Conservation (phyloP, 2,329 filamentous ascomycete species). For the Fusarium staphyleae region DNA sequence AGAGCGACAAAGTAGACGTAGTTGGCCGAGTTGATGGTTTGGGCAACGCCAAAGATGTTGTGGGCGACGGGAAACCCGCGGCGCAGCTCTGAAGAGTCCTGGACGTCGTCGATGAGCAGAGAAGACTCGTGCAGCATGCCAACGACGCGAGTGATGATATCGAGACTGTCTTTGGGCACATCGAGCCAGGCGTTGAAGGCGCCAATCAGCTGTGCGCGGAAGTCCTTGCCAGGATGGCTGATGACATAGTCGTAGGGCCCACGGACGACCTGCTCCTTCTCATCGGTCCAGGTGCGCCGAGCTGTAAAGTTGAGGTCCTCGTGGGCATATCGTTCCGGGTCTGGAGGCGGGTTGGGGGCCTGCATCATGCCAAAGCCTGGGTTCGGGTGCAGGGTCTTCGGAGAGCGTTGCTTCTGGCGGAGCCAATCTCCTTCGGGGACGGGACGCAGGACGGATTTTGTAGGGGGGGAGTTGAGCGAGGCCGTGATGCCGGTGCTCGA, state of each 20-base stretch:
- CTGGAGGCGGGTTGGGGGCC: constrained; percentile 51
- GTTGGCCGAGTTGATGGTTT: constrained; percentile 91
- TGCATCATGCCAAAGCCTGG: constrained; percentile 42
- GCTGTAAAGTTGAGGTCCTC: constrained; percentile 62
- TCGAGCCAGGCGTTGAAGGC: constrained; percentile 84
- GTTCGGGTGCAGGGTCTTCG: constrained; percentile 15
- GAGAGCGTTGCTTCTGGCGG: constrained; percentile 47
- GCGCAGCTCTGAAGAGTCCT: constrained; percentile 79
- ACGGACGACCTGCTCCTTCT: constrained; percentile 79
- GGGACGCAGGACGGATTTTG: constrained; percentile 52
- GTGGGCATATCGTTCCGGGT: constrained; percentile 61
- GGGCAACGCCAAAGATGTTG: constrained; percentile 82
- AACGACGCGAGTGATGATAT: constrained; percentile 79
- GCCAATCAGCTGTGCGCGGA: constrained; percentile 78
- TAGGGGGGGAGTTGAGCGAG: constrained; percentile 43
- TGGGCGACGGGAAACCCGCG: constrained; percentile 84
- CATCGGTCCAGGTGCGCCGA: constrained; percentile 67
- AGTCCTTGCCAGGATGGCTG: constrained; percentile 82
- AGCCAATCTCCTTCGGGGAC: constrained; percentile 70
- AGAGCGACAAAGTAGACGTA: constrained; percentile 87
- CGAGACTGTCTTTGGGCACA: constrained; percentile 73
- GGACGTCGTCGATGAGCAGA: constrained; percentile 85
- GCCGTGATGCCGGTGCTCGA: constrained; percentile 56
- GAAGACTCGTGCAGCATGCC: constrained; percentile 88
- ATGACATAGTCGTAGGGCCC: constrained; percentile 84